A percentile compares a stretch with the other conserved stretches of the same genome.
phyloP scores from a whole-genome alignment of 805 yeast genomes.

The Metschnikowia colocasiae region DNA sequence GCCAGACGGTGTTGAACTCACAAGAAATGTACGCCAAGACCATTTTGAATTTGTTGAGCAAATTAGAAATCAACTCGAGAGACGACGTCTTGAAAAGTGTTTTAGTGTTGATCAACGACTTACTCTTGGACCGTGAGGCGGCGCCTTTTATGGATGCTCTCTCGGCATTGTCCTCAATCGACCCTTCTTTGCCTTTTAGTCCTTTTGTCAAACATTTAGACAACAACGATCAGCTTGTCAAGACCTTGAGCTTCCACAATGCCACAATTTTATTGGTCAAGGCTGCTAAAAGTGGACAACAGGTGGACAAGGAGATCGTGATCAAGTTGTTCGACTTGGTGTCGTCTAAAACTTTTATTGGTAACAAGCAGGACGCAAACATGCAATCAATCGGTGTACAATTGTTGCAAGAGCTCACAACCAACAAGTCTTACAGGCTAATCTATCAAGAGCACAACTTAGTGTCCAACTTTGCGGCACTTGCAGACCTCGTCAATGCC shows the following conservation, averaged over 20 bases:
- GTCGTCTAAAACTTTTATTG: conserved; percentile 28
- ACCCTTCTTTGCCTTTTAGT: conserved; percentile 47
- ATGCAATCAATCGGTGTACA: conserved; percentile 61
- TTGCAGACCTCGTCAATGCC: conserved; percentile 27
- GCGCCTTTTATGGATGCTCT: conserved; percentile 38
- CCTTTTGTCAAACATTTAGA: conserved; percentile 53
- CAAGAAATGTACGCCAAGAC: conserved; percentile 53
- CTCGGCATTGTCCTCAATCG: conserved; percentile 39
- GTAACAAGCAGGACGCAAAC: conserved; percentile 36
- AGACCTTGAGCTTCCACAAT: conserved; percentile 53
- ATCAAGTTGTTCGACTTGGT: conserved; percentile 37
- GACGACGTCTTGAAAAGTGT: conserved; percentile 66
- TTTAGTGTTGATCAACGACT: conserved; percentile 59
- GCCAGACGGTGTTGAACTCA: conserved; percentile 40
- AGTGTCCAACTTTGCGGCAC: conserved; percentile 31
- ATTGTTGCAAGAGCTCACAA: conserved; percentile 57
- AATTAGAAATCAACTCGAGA: conserved; percentile 41
- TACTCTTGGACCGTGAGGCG: conserved; percentile 38
- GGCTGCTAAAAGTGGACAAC: conserved; percentile 19
- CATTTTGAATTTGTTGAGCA: conserved; percentile 50
- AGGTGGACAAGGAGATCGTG: conserved; percentile 37
- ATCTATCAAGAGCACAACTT: conserved; percentile 41
- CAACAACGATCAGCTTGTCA: conserved; percentile 53
- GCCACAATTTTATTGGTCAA: conserved; percentile 46
- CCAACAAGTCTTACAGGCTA: conserved; percentile 50